Evolutionary conservation across 139 green algal species (phyloP).

Genomic region (Micractinium conductrix): DNA sequence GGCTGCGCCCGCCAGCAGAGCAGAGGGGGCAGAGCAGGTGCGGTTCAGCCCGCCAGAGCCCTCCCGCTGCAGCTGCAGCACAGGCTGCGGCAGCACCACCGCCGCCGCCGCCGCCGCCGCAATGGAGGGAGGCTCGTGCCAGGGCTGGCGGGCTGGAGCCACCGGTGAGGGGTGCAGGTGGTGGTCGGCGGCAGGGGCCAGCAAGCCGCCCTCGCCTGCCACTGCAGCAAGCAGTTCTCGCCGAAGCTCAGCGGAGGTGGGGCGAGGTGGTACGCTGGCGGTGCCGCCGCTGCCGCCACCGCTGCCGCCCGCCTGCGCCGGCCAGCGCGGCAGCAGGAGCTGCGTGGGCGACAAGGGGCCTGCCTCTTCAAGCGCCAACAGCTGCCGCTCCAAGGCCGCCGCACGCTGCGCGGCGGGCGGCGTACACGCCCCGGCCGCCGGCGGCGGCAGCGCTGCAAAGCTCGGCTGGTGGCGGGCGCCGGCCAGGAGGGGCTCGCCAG

Average conservation of each 20-base stretch:
- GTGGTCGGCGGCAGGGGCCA: not conserved
- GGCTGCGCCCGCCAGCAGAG: too few relatives aligned
- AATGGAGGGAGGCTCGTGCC: not conserved
- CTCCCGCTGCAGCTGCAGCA: not conserved
- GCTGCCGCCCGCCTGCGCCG: not conserved
- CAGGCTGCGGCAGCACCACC: not conserved
- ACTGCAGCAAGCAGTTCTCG: conserved; percentile 3
- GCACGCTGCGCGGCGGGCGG: not conserved
- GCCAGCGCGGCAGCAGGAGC: conserved; percentile 26
- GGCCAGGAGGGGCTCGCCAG: too few relatives aligned
- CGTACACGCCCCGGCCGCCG: not conserved
- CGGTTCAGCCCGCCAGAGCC: not conserved
- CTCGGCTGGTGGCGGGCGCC: too few relatives aligned
- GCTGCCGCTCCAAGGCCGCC: conserved; percentile 12
- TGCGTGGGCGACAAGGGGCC: not conserved
- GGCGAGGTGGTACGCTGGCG: not conserved
- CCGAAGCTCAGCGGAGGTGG: conserved; percentile 24
- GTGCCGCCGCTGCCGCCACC: not conserved
- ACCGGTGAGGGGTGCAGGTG: conserved; percentile 21
- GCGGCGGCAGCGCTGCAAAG: too few relatives aligned
- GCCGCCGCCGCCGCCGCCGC: not conserved
- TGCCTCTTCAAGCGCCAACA: conserved; percentile 5
- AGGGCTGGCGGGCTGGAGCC: not conserved
- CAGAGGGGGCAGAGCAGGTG: not conserved
- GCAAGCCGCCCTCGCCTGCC: not conserved